Base-by-base conservation (phyloP, 129 eudicot species). In the Flaveria trinervia region DNA sequence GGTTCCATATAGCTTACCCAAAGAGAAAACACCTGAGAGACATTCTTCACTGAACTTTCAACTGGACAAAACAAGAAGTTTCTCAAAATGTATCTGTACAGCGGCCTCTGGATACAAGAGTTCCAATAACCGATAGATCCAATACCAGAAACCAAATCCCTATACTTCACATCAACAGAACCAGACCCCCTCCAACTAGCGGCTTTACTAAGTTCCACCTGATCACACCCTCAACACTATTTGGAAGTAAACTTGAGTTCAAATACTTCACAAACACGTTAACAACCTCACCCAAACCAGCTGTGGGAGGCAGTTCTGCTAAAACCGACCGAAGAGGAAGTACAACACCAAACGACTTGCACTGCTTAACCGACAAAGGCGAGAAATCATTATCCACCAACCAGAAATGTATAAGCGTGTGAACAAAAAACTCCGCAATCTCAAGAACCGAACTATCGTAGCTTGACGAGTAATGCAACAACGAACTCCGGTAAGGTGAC, bases 331-430 rank as follows among this genome's bases (percentile, higher is more conserved):
- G 79, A 67, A 93, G 89, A 65, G 97, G 89, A 33, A 84, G 86
- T 11, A 73, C 73, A 72, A 89, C 73, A 50, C 96, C 97, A 84
- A 81, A 85, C 14, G 92, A 86, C 81, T 88, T 93, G 56, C 91
- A 81, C 75, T 87, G 72, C 79, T 73, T 86, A 75, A 82, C 81
- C 1, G 98, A 71, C 79, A 93, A 81, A 7, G 98, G 97, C 2
- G 98, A 93, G 86, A 93, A 88, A 68, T 93, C 98, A 78, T 87
- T 90, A 76, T 90, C 97, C 49, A 90, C 93, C 72, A 90, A 72
- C 98, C 98, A 93, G 77, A 86, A 93, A 73, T 93, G 89, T 68
- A 90, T 79, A 72, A 93, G 60, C 1, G 91, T 80, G 13, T 81
- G 78, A 61, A 90, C 89, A 65, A 90, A 70, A 78, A 93, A 93